Conservation (phyloP, 164 flowering plant genomes). For the Berberis vulgaris region DNA sequence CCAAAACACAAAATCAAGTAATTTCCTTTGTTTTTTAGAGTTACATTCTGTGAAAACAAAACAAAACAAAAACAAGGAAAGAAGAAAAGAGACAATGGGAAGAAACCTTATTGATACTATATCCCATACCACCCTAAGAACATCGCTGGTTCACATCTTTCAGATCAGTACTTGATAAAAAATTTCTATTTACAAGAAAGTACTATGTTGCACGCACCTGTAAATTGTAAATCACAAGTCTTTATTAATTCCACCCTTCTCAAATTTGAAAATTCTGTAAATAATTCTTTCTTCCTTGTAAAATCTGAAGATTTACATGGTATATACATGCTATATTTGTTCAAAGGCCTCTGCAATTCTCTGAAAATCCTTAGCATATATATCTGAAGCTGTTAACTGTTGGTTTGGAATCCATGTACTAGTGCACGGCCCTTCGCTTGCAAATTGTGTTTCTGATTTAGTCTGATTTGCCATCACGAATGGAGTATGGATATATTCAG, state of each 20-base stretch:
- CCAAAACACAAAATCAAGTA: no score
- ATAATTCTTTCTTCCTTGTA: constrained; percentile 4
- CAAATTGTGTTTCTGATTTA: constrained; percentile 36
- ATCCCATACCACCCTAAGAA: no score
- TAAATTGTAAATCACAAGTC: constrained; percentile 16
- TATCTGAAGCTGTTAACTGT: constrained; percentile 27
- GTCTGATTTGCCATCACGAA: constrained; percentile 24
- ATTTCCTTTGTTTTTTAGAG: no score
- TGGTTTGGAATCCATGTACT: constrained; percentile 24
- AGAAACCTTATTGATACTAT: no score
- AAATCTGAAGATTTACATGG: constrained; percentile 6
- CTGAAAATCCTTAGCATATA: constrained; percentile 36
- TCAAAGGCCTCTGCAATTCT: constrained; percentile 42
- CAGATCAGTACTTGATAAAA: constrained; percentile 11
- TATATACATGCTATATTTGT: constrained; percentile 30
- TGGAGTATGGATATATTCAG: constrained; percentile 50
- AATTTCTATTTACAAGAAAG: constrained; percentile 35
- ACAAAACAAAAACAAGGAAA: no score
- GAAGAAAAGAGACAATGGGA: no score
- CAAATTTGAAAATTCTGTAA: constrained; percentile 12
- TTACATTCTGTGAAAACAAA: no score
- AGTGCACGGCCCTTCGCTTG: constrained; percentile 17
- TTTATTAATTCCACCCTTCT: constrained; percentile 17
- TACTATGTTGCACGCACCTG: constrained; percentile 41
- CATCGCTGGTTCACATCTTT: constrained; percentile 8